Evolutionary conservation across 2,329 filamentous ascomycete genomes (phyloP), one percentile per base, ranked within the genome.

Genomic region (Lachnellula hyalina): DNA sequence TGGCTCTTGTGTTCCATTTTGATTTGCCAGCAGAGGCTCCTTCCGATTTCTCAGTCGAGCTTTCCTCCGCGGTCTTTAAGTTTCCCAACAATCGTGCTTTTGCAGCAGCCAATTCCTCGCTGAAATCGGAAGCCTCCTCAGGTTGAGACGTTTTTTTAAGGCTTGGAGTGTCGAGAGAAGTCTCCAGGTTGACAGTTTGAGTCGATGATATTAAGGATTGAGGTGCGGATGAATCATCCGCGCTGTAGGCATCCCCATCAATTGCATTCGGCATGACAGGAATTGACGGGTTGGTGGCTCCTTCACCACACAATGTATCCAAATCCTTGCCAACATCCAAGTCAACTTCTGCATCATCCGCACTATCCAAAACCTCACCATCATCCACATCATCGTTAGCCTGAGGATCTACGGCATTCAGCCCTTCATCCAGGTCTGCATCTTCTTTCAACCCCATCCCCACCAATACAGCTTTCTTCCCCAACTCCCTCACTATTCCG

Each of bases 401-500:
- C 50, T 75, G 76, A 47, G 77, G 76, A 44, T 81, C 67, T 62
- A 75, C 72, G 57, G 80, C 74, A 44, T 72, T 69, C 0, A 74
- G 69, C 0, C 73, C 76, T 6, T 75, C 67, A 14, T 71, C 69
- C 62, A 60, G 64, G 1, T 67, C 70, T n/a, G 67, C 70, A 8
- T 59, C 66, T 21, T 65, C 60, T 35, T 65, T 66, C 59, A 69
- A 50, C 38, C 69, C 53, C 60, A 70, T 53, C 74, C 69, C 54
- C 72, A 73, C 19, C 65, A 61, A 84, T 68, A 86, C 83, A 0
- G 90, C 90, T 60, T 85, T 81, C 71, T 90, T 90, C 0, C 88
- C 91, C 35, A 97, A 70, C 55, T 94, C 89, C 49, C 93, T 79
- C 28, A 96, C 75, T 65, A 84, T 83, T 5, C 84, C 86, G 34